Base-by-base conservation (phyloP, 805 yeast genomes). In the Kodamaea restingae region DNA sequence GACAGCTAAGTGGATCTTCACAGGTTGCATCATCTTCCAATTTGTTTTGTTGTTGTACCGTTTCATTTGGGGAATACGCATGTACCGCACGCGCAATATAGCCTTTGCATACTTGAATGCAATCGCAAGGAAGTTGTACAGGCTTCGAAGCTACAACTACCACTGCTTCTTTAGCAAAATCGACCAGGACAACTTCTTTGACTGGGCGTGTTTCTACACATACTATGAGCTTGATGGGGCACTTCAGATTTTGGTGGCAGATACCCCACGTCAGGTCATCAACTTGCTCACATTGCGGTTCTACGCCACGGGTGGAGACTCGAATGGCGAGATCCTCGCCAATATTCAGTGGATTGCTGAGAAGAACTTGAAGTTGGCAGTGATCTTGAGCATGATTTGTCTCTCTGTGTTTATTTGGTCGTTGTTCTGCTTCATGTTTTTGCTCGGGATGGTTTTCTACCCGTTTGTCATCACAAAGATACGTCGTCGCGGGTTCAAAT, bases 191-290 rank as follows among this genome's bases (percentile, higher is more conserved):
- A 71, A 71, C 15, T 72, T 74, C 28, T 76, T 76, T 48, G 93
- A 86, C 48, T 80, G 82, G 72, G 58, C 80, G 36, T 76, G 87
- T 7, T 76, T 87, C 45, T 75, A 74, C 47, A 71, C 80, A 2
- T 85, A 77, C 58, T 76, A 75, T 46, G 80, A 84, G 35, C 63
- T 83, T 38, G 81, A 83, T 49, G 75, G 76, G 38, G 82, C 84
- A 10, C 64, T 76, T 32, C 69, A 67, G 33, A 71, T 87, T 48
- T 50, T 87, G 7, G 64, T 85, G 32, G 88, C 95, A 0, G 95
- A 88, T 49, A 73, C 88, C 12, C 96, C 96, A 17, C 77, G 96
- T 60, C 96, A 88, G 60, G 81, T 85, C 1, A 75, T 88, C 45
- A 88, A 88, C 54, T 84, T 88, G 18, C 65, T 84, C 48, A 86